Percentiles rank a stretch among this genome's conserved stretches.
Conservation (phyloP, 2,329 filamentous ascomycete genomes). For the Moelleriella libera region DNA sequence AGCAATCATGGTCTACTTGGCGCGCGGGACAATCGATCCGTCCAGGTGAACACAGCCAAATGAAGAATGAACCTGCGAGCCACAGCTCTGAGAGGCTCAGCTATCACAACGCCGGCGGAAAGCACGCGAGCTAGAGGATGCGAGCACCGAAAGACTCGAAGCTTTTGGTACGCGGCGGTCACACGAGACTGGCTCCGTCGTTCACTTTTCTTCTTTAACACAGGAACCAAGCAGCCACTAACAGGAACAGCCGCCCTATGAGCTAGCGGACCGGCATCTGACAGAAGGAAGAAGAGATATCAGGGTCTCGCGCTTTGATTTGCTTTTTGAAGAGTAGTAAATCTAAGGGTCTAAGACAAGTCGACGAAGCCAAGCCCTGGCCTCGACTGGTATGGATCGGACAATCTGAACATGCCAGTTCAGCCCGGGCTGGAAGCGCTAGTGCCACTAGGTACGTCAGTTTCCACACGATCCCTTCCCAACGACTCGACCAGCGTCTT, state of each 20-base stretch:
- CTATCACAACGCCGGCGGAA: too few species aligned
- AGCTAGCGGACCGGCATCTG: background rate
- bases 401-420: background rate
- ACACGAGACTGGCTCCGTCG: too few species aligned
- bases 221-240: background rate
- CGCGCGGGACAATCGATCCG: background rate
- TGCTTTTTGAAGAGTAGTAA: background rate
- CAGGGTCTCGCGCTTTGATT: background rate
- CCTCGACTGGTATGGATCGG: background rate
- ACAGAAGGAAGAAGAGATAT: background rate
- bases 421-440: background rate
- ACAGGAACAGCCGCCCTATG: too few species aligned
- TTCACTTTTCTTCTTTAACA: background rate
- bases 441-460: background rate
- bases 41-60: background rate
- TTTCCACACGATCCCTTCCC: background rate
- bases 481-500: background rate
- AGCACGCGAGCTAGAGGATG: too few species aligned
- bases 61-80: background rate
- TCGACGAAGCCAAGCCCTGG: background rate
- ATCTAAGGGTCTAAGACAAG: background rate
- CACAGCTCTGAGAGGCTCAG: too few species aligned
- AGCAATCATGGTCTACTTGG: background rate
- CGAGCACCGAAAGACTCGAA: too few species aligned
- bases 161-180: too few species aligned